These are phyloP conservation scores for Noccaea caerulescens DNA, from an alignment of 345 rosid genomes.

Conservation along the genomic window DNA sequence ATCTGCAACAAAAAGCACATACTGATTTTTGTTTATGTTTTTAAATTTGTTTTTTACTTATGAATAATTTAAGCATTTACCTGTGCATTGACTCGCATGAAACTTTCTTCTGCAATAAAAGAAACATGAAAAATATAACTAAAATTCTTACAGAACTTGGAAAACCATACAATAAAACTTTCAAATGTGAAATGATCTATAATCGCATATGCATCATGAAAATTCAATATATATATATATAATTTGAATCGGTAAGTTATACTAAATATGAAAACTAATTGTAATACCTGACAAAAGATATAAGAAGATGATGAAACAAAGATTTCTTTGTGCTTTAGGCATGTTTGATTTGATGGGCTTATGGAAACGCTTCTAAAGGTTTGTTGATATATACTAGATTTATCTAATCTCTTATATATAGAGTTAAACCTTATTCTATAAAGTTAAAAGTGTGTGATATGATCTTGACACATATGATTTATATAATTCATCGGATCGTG, in stretches of 20 bases:
- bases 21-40: not conserved
- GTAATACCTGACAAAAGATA: constrained; percentile 17
- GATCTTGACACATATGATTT: no score
- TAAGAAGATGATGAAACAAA: constrained; percentile 27
- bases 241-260: not conserved
- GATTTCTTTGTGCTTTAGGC: constrained; percentile 14
- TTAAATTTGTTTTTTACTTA: not conserved
- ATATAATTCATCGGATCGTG: no score
- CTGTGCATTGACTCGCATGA: constrained; percentile 21
- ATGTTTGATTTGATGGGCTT: constrained; percentile 13
- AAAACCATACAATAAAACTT: not conserved
- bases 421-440: no score
- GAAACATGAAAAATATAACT: not conserved
- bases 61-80: not conserved
- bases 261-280: not conserved
- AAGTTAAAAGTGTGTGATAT: no score
- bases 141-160: not conserved
- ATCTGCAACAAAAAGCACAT: constrained; percentile 7
- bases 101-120: not conserved
- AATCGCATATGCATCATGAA: not conserved
- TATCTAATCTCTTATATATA: not conserved
- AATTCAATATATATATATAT: no score
- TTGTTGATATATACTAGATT: not conserved
- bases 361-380: not conserved
- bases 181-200: not conserved